Conservation (phyloP, 1,139 yeast genomes). For the Nakaseomyces uthaithaninus region DNA sequence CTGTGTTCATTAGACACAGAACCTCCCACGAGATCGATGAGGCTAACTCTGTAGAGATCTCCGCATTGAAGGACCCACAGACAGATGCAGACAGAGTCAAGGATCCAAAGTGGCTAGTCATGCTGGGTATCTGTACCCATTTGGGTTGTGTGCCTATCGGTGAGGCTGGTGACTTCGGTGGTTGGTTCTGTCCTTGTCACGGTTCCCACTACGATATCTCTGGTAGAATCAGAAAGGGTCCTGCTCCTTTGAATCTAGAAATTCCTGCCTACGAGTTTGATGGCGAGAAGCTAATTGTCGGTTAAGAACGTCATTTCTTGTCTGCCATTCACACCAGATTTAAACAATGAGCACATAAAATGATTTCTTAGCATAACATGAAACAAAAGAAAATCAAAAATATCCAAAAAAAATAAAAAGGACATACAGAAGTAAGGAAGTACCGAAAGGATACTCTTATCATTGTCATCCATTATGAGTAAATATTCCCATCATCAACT, state of each 20-base stretch:
- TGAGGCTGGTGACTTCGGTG: slow-evolving; percentile 99
- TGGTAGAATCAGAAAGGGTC: slow-evolving; percentile 99
- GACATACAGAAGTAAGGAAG: neutral
- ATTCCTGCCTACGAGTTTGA: slow-evolving; percentile 87
- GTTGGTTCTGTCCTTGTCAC: slow-evolving; percentile 99
- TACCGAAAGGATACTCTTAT: neutral
- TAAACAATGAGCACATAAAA: neutral
- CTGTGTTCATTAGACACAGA: slow-evolving; percentile 99
- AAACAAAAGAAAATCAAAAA: too few relatives aligned
- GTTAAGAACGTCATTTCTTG: too few relatives aligned
- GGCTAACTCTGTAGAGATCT: slow-evolving; percentile 75
- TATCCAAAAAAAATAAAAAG: neutral
- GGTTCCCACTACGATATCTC: slow-evolving; percentile 99
- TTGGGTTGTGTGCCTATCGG: slow-evolving; percentile 99
- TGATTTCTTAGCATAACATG: neutral
- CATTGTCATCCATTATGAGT: neutral
- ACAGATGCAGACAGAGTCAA: slow-evolving; percentile 87
- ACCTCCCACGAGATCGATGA: slow-evolving; percentile 87
- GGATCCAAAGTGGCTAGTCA: slow-evolving; percentile 97
- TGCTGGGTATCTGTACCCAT: slow-evolving; percentile 99
- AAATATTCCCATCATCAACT: slow-evolving; percentile 2
- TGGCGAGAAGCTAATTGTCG: slow-evolving; percentile 71
- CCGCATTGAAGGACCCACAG: slow-evolving; percentile 87
- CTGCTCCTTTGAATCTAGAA: slow-evolving; percentile 98
- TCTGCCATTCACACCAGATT: neutral